Evolutionary conservation across 768 basidiomycete genomes (phyloP), one percentile per base, ranked within the genome.

Genomic region (Megacollybia marginata): DNA sequence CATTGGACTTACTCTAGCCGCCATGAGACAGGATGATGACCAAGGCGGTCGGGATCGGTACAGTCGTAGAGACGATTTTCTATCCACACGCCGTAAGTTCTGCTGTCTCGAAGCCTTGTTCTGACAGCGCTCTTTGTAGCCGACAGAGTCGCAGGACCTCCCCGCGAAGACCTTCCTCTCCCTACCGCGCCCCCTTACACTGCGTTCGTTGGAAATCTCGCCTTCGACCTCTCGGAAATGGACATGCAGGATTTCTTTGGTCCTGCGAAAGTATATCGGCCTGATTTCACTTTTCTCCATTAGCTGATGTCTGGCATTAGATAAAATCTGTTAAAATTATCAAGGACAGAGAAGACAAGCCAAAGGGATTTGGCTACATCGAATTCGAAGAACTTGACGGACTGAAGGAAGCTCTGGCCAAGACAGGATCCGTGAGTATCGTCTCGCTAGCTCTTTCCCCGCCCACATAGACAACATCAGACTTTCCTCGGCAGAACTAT

Each of bases 311-410:
- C 19, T 47, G 19, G 38, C 2, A 23, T 18, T 59, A 91, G 88
- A 76, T 83, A 54, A 88, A 88, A 63, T 83, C 84, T 16, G 79
- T 92, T 55, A 94, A 97, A 72, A 88, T 98, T 53, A 95, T 98
- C 66, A 85, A 79, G 62, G 94, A 94, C 58, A 78, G 82, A 51
- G 93, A 94, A 48, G 93, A 94, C 45, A 92, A 92, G 63, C 91
- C 94, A 16, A 97, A 97, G 66, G 96, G 96, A 1, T 98, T 97
- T 68, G 96, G 95, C 33, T 98, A 99, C 64, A 82, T 97, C 51
- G 96, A 99, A 63, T 98, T 98, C 60, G 78, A 75, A n/a, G 86
- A 85, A 47, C 60, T 92, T 50, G 91, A 94, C 16, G 85, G 81
- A 44, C 69, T 98, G 46, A 94, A 94, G 68, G 83, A 83, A 51